Percentiles rank a stretch among this genome's conserved stretches.
Evolutionary conservation across 116 monocot genomes (phyloP).

Genomic region (Papilionanthe hybrid): DNA sequence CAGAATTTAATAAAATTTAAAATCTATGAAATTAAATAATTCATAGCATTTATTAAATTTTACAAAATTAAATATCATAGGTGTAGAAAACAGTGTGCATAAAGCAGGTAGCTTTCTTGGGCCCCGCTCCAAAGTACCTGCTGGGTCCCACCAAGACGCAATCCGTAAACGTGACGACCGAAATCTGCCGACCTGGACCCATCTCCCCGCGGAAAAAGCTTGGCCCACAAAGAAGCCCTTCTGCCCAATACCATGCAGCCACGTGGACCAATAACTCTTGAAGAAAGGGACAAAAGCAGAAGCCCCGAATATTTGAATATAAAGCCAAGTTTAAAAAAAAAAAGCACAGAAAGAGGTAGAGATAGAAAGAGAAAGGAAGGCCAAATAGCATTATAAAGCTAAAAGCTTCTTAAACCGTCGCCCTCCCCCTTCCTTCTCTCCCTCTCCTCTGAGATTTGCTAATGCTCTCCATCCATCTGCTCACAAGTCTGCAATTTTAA

Average conservation of each 20-base stretch:
- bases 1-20: too few relatives aligned
- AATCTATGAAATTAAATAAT: too few relatives aligned
- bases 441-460: conserved; percentile 3
- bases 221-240: conserved; percentile 6
- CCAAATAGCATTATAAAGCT: conserved; percentile 33
- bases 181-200: conserved; percentile 2
- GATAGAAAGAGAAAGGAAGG: conserved; percentile 3
- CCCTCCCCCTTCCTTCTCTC: conserved; percentile 13
- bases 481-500: not conserved
- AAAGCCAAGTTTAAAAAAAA: conserved; percentile 17
- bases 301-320: conserved; percentile 31
- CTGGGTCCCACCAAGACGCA: not conserved
- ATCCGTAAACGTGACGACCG: conserved; percentile 16
- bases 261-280: not conserved
- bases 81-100: too few relatives aligned
- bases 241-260: conserved; percentile 9
- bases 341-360: too few relatives aligned
- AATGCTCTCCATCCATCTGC: not conserved
- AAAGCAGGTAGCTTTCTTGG: not conserved
- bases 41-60: too few relatives aligned
- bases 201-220: conserved; percentile 9
- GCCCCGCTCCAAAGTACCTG: not conserved
- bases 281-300: conserved; percentile 22
- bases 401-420: conserved; percentile 6
- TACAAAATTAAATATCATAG: too few relatives aligned